Evolutionary conservation across 2,329 filamentous ascomycete genomes (phyloP).

Genomic region (Colletotrichum trifolii): DNA sequence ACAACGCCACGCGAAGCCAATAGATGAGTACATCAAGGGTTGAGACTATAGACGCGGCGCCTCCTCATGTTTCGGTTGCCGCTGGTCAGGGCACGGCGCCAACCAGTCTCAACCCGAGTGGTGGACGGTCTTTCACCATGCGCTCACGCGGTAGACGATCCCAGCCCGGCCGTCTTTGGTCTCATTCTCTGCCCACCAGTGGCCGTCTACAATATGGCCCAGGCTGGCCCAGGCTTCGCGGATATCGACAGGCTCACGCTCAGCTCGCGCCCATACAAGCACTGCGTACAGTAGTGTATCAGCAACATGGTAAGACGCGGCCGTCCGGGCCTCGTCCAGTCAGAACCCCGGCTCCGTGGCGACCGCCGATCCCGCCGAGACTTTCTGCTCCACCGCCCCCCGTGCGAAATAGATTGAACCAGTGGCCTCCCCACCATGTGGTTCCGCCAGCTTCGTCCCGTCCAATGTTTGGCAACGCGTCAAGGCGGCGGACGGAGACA

Average conservation of each 20-base stretch:
- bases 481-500: constrained; percentile 9
- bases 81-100: constrained; percentile 11
- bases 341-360: constrained; percentile 25
- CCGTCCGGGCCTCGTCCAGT: constrained; percentile 9
- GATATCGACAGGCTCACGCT: not conserved
- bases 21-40: not conserved
- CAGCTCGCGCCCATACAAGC: not conserved
- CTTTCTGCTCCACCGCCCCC: constrained; percentile 24
- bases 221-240: too few relatives aligned
- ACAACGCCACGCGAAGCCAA: constrained; percentile 1
- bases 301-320: not conserved
- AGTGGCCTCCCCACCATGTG: constrained; percentile 1
- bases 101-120: constrained; percentile 20
- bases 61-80: constrained; percentile 17
- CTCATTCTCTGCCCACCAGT: constrained; percentile 3
- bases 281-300: not conserved
- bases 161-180: not conserved
- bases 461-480: constrained; percentile 9
- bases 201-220: too few relatives aligned
- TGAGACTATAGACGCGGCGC: constrained; percentile 11
- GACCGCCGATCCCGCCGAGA: constrained; percentile 32
- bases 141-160: not conserved
- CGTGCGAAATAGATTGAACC: constrained; percentile 34
- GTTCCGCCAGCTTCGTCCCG: constrained; percentile 9
- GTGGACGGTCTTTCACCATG: constrained; percentile 15